A percentile compares a stretch with the other conserved stretches of the same genome.
Evolutionary conservation across 116 monocot genomes (phyloP).

Genomic region (Cymodocea nodosa): DNA sequence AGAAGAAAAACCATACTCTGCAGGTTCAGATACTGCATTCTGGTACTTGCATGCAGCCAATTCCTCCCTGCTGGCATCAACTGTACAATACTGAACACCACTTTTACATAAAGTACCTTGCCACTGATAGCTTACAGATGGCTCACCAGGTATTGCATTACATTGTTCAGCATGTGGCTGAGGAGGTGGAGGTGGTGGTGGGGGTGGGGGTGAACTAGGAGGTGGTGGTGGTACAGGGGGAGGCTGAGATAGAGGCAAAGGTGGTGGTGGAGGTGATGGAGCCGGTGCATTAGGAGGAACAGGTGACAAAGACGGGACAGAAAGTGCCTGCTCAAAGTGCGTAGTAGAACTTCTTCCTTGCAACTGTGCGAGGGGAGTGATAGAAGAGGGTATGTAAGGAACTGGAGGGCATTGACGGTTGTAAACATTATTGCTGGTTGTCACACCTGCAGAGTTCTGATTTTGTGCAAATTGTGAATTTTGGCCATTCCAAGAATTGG

Average conservation of each 20-base stretch:
- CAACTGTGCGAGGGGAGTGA: constrained; percentile 75
- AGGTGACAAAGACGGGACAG: constrained; percentile 20
- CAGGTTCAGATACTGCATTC: constrained; percentile 52
- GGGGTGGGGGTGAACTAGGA: constrained; percentile 51
- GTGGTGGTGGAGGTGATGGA: constrained; percentile 7
- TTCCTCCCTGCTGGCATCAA: constrained; percentile 62
- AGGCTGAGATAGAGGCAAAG: constrained; percentile 21
- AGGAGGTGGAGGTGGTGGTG: constrained; percentile 8
- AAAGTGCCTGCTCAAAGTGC: constrained; percentile 27
- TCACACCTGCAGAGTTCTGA: constrained; percentile 27
- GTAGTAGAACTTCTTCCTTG: constrained; percentile 30
- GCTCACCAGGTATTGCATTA: constrained; percentile 14
- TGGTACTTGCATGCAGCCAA: constrained; percentile 61
- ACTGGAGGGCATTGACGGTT: constrained; percentile 28
- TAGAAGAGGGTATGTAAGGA: constrained; percentile 83
- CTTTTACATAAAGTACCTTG: constrained; percentile 87
- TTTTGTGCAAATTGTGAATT: constrained; percentile 25
- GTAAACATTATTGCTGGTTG: constrained; percentile 23
- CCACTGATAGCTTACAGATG: constrained; percentile 37
- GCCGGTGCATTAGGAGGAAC: constrained; percentile 32
- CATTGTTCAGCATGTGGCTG: constrained; percentile 23
- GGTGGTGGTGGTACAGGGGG: constrained; percentile 53
- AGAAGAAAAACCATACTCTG: constrained; percentile 50
- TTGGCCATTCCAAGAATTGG: constrained; percentile 41
- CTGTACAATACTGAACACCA: constrained; percentile 74